phyloP scores from a whole-genome alignment of 1,139 yeast genomes.

The Geotrichum macrosporum region DNA sequence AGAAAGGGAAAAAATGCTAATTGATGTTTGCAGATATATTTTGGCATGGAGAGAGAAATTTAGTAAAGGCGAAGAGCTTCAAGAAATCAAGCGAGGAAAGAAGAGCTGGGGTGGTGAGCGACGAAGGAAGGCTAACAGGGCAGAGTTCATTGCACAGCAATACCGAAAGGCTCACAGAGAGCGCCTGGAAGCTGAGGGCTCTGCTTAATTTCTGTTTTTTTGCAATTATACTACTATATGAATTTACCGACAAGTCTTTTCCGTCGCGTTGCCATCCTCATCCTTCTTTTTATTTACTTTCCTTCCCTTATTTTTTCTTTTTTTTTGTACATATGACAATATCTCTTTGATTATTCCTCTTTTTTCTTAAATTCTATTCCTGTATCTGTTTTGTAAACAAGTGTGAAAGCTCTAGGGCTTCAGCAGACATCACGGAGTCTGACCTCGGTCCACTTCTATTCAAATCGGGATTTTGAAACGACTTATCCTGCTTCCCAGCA shows the following conservation, averaged over 20 bases:
- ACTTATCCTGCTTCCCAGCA: constrained; percentile 10
- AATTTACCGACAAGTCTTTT: too few relatives aligned
- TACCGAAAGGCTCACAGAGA: constrained; percentile 15
- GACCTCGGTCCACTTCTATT: constrained; percentile 43
- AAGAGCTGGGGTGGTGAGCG: constrained; percentile 90
- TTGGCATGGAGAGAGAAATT: constrained; percentile 45
- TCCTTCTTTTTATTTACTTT: too few relatives aligned
- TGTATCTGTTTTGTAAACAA: constrained; percentile 36
- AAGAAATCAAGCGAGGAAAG: constrained; percentile 59
- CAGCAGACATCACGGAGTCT: constrained; percentile 58
- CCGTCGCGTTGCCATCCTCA: too few relatives aligned
- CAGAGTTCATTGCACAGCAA: constrained; percentile 55
- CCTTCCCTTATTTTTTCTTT: not conserved
- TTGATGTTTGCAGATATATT: constrained; percentile 37
- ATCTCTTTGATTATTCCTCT: not conserved
- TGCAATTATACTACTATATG: too few relatives aligned
- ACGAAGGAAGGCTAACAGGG: constrained; percentile 62
- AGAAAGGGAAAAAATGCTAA: not conserved
- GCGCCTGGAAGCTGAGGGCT: constrained; percentile 11
- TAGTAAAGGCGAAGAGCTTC: constrained; percentile 55
- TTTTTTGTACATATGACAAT: not conserved
- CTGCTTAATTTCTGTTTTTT: not conserved
- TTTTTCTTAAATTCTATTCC: not conserved
- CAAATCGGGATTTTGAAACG: constrained; percentile 37
- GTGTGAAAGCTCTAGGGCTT: constrained; percentile 51